Base-by-base conservation (phyloP, 2,329 filamentous ascomycete genomes). In the Macroventuria anomochaeta region DNA sequence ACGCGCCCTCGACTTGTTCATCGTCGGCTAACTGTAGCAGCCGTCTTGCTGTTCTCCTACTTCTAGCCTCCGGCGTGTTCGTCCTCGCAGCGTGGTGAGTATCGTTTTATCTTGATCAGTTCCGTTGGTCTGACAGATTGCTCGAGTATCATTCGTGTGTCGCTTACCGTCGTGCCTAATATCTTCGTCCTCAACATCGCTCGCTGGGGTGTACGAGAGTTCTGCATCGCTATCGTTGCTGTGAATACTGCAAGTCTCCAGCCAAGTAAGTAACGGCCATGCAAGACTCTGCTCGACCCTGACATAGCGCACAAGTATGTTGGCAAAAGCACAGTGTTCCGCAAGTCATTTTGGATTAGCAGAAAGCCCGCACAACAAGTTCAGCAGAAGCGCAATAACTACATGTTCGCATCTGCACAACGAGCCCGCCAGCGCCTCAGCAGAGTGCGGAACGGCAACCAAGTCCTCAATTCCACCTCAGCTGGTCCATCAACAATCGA, bases 191-290 rank as follows among this genome's bases (percentile, higher is more conserved):
- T 57, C 21, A 52, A 49, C 12, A 57, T 61, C 23, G 55, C 58
- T 1, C 58, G 58, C 3, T 61, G 58, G 55, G 55, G 55, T 10
- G 39, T 57, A 5, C 55, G 58, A 12, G 55, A 61, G 23, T 55
- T 56, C n/a, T 44, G 46, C 29, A 53, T 58, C n/a, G 53, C 49
- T 3, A 38, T 61, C 18, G 34, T 61, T 2, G 58, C 58, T 1
- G 58, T 61, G 33, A 61, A 61, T 28, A 42, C 49, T 1, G 55
- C 55, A 17, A 48, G 44, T 13, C 42, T 61, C 1, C 46, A 49
- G 4, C 58, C 58, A 5, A 46, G 58, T 61, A 37, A 52, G 55
- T 41, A 5, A 7, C 17, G 2, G 6, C 7, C 6, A n/a, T n/a
- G n/a, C n/a, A n/a, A n/a, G n/a, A n/a, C n/a, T n/a, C n/a, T n/a